Percentiles rank a stretch among this genome's conserved stretches.
Evolutionary conservation across 2,329 filamentous ascomycete species (phyloP).

Genomic region (Acephala macrosclerotiorum): DNA sequence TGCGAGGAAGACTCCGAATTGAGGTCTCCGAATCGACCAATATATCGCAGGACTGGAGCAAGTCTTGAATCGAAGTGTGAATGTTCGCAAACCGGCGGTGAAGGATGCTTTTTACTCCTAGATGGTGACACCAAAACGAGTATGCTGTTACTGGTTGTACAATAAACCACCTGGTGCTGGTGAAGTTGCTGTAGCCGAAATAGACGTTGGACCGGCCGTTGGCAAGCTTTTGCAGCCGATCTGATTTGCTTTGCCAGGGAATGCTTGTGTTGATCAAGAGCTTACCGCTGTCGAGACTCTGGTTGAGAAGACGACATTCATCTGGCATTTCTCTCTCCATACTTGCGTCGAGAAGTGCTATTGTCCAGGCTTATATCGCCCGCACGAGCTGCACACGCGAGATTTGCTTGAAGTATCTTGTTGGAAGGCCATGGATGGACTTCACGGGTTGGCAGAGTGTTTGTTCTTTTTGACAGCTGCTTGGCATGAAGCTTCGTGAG

Average conservation of each 20-base stretch:
- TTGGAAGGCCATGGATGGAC: neutral
- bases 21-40: neutral
- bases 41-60: neutral
- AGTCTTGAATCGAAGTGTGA: neutral
- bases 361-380: too few species aligned
- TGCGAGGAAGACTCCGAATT: neutral
- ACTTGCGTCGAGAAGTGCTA: too few species aligned
- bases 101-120: too few species aligned
- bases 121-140: too few species aligned
- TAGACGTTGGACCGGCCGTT: neutral
- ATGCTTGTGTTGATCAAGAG: slow-evolving; percentile 1
- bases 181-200: neutral
- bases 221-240: neutral
- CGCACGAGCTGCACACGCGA: too few species aligned
- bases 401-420: neutral
- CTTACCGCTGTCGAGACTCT: too few species aligned
- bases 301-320: too few species aligned
- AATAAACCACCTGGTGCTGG: neutral
- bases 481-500: neutral
- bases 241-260: neutral
- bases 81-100: neutral
- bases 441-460: neutral
- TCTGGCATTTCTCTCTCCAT: too few species aligned
- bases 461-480: neutral
- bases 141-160: too few species aligned